Evolutionary conservation across 441 rosid genomes (phyloP).

Genomic region (Arabidopsis lyrata): DNA sequence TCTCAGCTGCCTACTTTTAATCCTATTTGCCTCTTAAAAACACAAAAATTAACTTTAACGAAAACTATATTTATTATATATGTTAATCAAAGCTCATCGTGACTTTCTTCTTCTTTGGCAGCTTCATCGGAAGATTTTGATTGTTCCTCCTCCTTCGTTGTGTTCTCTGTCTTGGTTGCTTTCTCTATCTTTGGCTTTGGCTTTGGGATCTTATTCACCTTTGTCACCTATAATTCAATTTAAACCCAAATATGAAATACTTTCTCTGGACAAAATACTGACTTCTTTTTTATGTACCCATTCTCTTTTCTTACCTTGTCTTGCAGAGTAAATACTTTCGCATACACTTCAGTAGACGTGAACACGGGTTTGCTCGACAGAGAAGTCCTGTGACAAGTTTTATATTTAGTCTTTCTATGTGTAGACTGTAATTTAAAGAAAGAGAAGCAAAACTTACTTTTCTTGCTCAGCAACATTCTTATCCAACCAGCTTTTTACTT

Average conservation of each 20-base stretch:
- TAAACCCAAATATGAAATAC: background rate
- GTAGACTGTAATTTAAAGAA: background rate
- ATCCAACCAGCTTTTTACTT: slow-evolving; percentile 82
- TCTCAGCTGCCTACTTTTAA: slow-evolving; percentile 35
- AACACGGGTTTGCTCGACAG: slow-evolving; percentile 66
- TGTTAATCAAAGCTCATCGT: slow-evolving; percentile 64
- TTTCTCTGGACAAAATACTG: background rate
- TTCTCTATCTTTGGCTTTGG: slow-evolving; percentile 92
- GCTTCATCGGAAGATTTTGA: slow-evolving; percentile 42
- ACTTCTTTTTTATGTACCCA: background rate
- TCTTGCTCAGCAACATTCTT: slow-evolving; percentile 86
- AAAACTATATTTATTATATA: slow-evolving; percentile 28
- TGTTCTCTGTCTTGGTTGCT: slow-evolving; percentile 61
- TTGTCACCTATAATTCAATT: slow-evolving; percentile 54
- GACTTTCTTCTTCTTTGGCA: slow-evolving; percentile 12
- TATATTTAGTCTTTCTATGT: slow-evolving; percentile 21
- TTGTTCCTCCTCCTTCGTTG: slow-evolving; percentile 47
- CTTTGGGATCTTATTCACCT: slow-evolving; percentile 75
- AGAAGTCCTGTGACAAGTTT: slow-evolving; percentile 56
- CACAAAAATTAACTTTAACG: slow-evolving; percentile 26
- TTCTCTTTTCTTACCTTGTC: slow-evolving; percentile 65
- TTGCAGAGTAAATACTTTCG: slow-evolving; percentile 67
- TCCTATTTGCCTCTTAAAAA: slow-evolving; percentile 36
- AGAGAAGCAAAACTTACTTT: slow-evolving; percentile 54
- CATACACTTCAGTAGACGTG: slow-evolving; percentile 83